Evolutionary conservation across 371 early-diverging fungal species (phyloP), one percentile per base, ranked within the genome.

Genomic region (Apophysomyces trapeziformis): DNA sequence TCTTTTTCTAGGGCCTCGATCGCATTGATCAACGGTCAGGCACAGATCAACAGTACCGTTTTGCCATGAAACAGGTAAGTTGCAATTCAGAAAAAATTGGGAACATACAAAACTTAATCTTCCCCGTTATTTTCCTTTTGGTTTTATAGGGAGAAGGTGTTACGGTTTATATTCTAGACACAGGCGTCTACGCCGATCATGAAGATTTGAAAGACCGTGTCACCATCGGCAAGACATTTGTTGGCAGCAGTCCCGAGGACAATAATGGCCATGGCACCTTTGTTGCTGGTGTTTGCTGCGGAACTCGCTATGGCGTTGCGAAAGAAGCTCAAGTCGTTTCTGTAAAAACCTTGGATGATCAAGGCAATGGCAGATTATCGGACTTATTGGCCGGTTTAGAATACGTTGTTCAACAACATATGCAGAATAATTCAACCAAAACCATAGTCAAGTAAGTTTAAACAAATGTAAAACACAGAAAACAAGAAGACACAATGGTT

Each of bases 321-420:
- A 89, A 87, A 62, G 70, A 83, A 21, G 84, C 87, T 38, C 68
- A 71, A 7, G 72, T 91, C 9, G 81, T 89, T 9, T 87, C 87
- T 58, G 87, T 90, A 3, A 89, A 90, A 65, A 87, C 87, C 16
- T 69, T 91, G 26, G 80, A 86, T 58, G 60, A 72, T 56, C 64
- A 82, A 14, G 86, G 86, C 16, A 77, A 78, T 39, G 86, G 85
- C 11, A 68, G 63, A 18, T 78, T 86, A 21, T 82, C 85, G 5
- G 87, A 86, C 54, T 77, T 92, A 5, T 73, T 92, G 57, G 75
- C 73, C 37, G 93, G 91, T 8, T 74, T 92, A 35, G 84, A 89
- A 57, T 92, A 81, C 76, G 77, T 83, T n/a, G 80, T 77, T 26
- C 57, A 75, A 18, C 76, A 83, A 36, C 77, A 83, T 63, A 61